These are phyloP conservation scores for Hyaloscypha bicolor DNA, from an alignment of 495 filamentous ascomycete genomes.

Conservation along the genomic window DNA sequence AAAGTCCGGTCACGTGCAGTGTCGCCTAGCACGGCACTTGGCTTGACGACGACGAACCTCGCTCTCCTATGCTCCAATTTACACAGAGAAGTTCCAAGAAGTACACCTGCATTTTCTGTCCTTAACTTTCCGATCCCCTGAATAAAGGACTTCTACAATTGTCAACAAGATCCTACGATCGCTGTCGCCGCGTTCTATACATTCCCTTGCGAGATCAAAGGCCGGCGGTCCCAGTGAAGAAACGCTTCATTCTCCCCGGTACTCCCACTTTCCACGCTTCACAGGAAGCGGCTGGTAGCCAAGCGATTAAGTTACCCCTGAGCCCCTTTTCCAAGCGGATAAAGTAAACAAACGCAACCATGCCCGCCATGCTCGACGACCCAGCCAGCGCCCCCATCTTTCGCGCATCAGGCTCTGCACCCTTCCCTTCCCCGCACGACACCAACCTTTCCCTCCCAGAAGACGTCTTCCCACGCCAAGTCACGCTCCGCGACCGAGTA, in stretches of 20 bases:
- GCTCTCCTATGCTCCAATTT: conserved; percentile 1
- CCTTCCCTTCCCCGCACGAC: conserved; percentile 63
- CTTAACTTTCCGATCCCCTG: neutral
- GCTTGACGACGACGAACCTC: neutral
- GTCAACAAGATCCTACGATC: neutral
- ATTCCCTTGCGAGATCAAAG: neutral
- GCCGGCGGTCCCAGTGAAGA: neutral
- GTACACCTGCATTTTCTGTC: conserved; percentile 2
- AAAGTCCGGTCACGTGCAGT: neutral
- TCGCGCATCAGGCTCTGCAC: conserved; percentile 62
- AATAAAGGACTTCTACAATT: neutral
- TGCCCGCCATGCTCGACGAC: conserved; percentile 90
- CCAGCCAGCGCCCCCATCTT: conserved; percentile 62
- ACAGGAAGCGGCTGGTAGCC: neutral
- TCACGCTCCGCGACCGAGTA: conserved; percentile 86
- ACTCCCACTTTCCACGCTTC: neutral
- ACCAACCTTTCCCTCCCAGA: conserved; percentile 61
- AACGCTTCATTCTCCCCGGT: neutral
- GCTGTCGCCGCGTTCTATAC: neutral
- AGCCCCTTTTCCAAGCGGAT: neutral
- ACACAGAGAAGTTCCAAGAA: conserved; percentile 1
- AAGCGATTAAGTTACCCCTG: neutral
- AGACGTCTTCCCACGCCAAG: conserved; percentile 75
- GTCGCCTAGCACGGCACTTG: neutral
- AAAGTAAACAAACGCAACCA: conserved; percentile 40